These are phyloP conservation scores for Myxozyma kluyveri DNA, from an alignment of 805 yeast genomes.

Conservation along the genomic window DNA sequence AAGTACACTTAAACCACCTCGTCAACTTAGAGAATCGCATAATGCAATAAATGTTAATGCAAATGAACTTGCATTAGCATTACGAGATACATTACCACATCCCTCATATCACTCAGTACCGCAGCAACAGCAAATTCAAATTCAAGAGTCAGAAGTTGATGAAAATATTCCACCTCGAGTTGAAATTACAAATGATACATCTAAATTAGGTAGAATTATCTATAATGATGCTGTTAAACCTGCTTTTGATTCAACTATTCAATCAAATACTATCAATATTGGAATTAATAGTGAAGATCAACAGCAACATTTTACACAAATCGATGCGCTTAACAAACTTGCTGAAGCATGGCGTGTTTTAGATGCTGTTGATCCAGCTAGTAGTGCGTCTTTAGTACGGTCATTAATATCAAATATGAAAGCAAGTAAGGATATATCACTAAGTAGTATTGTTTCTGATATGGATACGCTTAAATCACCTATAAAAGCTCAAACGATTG, in stretches of 20 bases:
- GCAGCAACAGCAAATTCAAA: too few relatives aligned
- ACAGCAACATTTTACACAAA: too few relatives aligned
- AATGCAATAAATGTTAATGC: slow-evolving; percentile 2
- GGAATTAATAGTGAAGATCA: background rate
- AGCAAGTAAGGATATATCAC: slow-evolving; percentile 2
- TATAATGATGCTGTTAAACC: slow-evolving; percentile 9
- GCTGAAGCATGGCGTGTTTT: slow-evolving; percentile 23
- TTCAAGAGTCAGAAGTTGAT: too few relatives aligned
- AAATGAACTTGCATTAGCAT: background rate
- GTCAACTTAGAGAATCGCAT: slow-evolving; percentile 10
- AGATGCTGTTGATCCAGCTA: slow-evolving; percentile 26
- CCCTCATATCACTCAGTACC: too few relatives aligned
- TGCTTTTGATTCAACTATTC: background rate
- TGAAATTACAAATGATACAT: slow-evolving; percentile 3
- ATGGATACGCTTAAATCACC: too few relatives aligned
- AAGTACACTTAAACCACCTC: slow-evolving; percentile 12
- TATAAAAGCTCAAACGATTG: too few relatives aligned
- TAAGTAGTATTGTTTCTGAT: too few relatives aligned
- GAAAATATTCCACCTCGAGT: slow-evolving; percentile 11
- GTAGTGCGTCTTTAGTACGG: slow-evolving; percentile 12
- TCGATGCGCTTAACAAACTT: slow-evolving; percentile 18
- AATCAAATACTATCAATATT: background rate
- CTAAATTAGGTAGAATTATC: slow-evolving; percentile 3
- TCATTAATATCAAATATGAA: slow-evolving; percentile 8
- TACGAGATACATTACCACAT: slow-evolving; percentile 2